A percentile compares a stretch with the other conserved stretches of the same genome.
Evolutionary conservation across 148 eudicot genomes (phyloP).

Genomic region (Pouteria glomerata): DNA sequence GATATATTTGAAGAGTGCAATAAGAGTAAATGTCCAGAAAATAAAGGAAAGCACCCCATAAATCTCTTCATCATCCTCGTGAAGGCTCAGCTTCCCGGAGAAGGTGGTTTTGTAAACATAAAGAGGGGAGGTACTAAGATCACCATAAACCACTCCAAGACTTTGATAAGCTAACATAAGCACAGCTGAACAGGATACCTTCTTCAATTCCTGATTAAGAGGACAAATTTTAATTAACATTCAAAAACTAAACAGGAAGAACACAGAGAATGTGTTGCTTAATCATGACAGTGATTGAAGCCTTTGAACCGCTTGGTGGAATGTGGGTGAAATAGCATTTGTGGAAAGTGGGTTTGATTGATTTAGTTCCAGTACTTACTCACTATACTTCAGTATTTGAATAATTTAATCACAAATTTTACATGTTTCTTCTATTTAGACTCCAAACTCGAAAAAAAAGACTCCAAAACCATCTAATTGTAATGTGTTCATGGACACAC

Average conservation of each 20-base stretch:
- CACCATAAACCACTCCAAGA: conserved; percentile 69
- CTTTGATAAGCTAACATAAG: conserved; percentile 69
- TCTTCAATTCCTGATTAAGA: conserved; percentile 35
- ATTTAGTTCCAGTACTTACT: background rate
- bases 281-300: background rate
- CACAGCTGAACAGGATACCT: conserved; percentile 34
- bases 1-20: conserved; percentile 26
- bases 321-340: background rate
- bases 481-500: background rate
- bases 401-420: background rate
- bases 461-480: background rate
- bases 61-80: conserved; percentile 52
- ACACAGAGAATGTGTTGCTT: background rate
- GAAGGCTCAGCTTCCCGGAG: conserved; percentile 49
- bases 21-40: conserved; percentile 60
- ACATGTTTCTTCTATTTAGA: background rate
- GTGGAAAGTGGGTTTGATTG: background rate
- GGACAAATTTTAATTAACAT: background rate
- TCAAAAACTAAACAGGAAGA: background rate
- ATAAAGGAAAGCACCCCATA: conserved; percentile 61
- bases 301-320: background rate
- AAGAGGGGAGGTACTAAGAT: conserved; percentile 67
- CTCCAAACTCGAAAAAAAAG: background rate
- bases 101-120: conserved; percentile 65
- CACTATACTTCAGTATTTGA: background rate